Evolutionary conservation across 139 green algal genomes (phyloP), one percentile per base, ranked within the genome.

Genomic region (Volvox africanus): DNA sequence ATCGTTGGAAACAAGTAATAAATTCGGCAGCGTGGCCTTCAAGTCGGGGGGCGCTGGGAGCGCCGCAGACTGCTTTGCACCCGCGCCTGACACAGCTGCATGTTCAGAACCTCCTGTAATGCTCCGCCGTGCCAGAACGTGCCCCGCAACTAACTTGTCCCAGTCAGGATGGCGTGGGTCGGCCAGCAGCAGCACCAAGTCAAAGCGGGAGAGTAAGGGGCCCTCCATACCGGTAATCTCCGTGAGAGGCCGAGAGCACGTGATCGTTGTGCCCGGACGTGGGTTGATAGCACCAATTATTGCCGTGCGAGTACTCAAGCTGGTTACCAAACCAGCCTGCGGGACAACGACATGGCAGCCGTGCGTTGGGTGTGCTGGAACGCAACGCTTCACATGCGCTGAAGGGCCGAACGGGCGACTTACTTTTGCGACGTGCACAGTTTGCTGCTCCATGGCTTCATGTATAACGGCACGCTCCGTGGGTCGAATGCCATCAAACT

Each of bases 391-490:
- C 44, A 55, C 44, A 55, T 9, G 9, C 44, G 9, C 44, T 5
- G 5, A 55, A 5, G 5, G 44, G 5, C 44, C 44, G 5, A 55
- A 55, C 9, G 44, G 9, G 9, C 11, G 32, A n/a, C 71, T 32
- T 73, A 94, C 96, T 94, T 99, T 99, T 61, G 97, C 97, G 0
- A 99, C 93, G 80, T 95, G 96, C 73, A 98, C 89, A 0, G 96
- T 99, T 93, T 99, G 97, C 92, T 99, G 97, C 95, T 99, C 97
- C 97, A 99, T 99, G 21, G 96, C 97, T 71, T 99, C 97, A 69
- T 99, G 97, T 16, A 99, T 94, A 73, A 96, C 95, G 9, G 95
- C 95, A 14, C 95, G 95, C 89, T 99, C 98, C 1, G 82, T 55
- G 35, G 77, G 61, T 55, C 83, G 90, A 35, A 99, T 95, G 75